A percentile compares a stretch with the other conserved stretches of the same genome.
These are phyloP conservation scores for Trichoderma reesei DNA, from an alignment of 495 filamentous ascomycete species.

Conservation along the genomic window DNA sequence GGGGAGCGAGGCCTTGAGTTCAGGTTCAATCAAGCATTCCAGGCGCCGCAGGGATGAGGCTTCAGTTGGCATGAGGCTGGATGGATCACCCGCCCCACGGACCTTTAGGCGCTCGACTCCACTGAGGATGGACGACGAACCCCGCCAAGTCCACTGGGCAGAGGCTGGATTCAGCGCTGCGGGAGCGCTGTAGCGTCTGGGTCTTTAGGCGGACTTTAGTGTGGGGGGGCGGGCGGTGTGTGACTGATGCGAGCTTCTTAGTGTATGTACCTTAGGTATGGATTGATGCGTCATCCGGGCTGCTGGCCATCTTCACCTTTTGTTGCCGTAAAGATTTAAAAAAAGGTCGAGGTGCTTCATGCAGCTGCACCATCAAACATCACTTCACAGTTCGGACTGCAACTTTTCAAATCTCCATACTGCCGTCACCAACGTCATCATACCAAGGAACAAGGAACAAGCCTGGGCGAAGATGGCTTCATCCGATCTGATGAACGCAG, in stretches of 20 bases:
- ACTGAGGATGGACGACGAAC: neutral
- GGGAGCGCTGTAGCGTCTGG: neutral
- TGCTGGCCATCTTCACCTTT: too few species aligned
- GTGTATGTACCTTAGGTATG: neutral
- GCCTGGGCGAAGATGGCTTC: slow-evolving; percentile 18
- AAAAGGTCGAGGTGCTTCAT: neutral
- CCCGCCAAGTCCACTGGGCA: neutral
- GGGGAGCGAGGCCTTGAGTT: too few species aligned
- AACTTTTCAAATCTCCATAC: too few species aligned
- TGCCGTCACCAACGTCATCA: too few species aligned
- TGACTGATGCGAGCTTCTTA: neutral
- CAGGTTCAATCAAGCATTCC: too few species aligned
- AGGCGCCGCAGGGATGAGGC: neutral
- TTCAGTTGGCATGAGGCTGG: too few species aligned
- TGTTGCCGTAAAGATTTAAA: neutral
- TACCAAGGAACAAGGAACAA: neutral
- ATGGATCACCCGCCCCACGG: neutral
- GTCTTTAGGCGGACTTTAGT: slow-evolving; percentile 1
- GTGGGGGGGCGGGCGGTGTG: neutral
- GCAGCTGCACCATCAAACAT: too few species aligned
- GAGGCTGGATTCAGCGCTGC: neutral
- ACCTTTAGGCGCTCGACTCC: neutral
- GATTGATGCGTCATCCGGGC: neutral
- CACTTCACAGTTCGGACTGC: too few species aligned
- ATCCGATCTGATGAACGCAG: slow-evolving; percentile 21